Evolutionary conservation across 495 filamentous ascomycete species (phyloP).

Genomic region (Aspergillus haitiensis): DNA sequence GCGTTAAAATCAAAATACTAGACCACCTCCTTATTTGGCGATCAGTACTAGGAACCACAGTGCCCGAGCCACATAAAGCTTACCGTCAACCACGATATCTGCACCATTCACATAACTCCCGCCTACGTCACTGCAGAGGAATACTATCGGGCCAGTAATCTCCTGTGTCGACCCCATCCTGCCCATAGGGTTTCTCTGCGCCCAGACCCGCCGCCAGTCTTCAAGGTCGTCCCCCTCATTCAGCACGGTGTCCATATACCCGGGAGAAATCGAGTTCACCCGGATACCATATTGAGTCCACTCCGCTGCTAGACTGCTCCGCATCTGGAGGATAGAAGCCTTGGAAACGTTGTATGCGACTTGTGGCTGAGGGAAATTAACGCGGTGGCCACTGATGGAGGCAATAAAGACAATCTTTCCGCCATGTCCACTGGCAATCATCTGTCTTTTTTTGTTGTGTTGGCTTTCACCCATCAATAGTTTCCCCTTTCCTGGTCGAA

Average conservation of each 20-base stretch:
- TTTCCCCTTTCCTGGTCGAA: too few species aligned
- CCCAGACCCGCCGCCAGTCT: slow-evolving; percentile 57
- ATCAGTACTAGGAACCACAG: background rate
- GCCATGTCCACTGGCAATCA: slow-evolving; percentile 34
- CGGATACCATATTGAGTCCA: slow-evolving; percentile 58
- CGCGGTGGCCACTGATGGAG: slow-evolving; percentile 62
- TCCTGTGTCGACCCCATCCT: slow-evolving; percentile 68
- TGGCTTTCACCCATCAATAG: too few species aligned
- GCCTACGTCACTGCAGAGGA: slow-evolving; percentile 58
- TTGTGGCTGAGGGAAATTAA: slow-evolving; percentile 50
- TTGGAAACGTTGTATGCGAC: slow-evolving; percentile 47
- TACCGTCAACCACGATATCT: slow-evolving; percentile 61
- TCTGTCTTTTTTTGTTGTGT: slow-evolving; percentile 24
- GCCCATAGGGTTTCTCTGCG: slow-evolving; percentile 63
- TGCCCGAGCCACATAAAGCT: background rate
- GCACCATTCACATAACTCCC: slow-evolving; percentile 69
- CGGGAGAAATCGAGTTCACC: slow-evolving; percentile 66
- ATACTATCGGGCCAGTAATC: slow-evolving; percentile 63
- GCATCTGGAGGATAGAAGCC: slow-evolving; percentile 37
- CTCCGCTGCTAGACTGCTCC: slow-evolving; percentile 40
- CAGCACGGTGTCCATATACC: slow-evolving; percentile 77
- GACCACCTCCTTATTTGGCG: background rate
- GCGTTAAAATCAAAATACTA: background rate
- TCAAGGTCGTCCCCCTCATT: slow-evolving; percentile 64
- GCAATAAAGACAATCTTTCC: slow-evolving; percentile 66